Evolutionary conservation across 2,329 filamentous ascomycete genomes (phyloP).

Genomic region (Daldinia eschscholtzii): DNA sequence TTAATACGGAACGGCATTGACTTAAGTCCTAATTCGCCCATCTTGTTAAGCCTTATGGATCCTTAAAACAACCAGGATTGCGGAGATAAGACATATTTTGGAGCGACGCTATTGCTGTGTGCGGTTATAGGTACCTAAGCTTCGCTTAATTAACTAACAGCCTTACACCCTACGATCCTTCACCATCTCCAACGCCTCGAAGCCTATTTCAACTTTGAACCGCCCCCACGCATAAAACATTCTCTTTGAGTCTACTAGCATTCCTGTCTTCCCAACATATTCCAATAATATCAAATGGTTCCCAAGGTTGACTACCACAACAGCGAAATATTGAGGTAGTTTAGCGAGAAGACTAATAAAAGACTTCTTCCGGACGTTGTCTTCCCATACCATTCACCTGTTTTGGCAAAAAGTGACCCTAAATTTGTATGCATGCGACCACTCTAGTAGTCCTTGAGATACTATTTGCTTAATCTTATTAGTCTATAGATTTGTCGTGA

Average conservation of each 20-base stretch:
- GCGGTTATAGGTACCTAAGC: not conserved
- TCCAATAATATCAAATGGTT: not conserved
- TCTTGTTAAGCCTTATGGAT: not conserved
- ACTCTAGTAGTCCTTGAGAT: not conserved
- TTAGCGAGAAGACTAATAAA: not conserved
- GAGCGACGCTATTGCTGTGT: not conserved
- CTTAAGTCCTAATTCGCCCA: not conserved
- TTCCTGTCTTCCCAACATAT: not conserved
- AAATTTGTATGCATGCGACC: not conserved
- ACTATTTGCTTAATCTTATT: no score
- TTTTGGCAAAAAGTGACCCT: not conserved
- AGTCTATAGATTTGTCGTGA: not conserved
- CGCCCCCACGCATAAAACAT: not conserved
- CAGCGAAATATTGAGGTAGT: not conserved
- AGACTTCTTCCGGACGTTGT: not conserved
- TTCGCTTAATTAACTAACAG: not conserved
- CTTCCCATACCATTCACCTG: no score
- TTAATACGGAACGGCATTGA: not conserved
- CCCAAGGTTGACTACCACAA: no score
- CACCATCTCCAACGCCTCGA: not conserved
- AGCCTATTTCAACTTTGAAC: slow-evolving; percentile 11
- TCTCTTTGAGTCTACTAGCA: not conserved
- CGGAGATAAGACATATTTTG: slow-evolving; percentile 12
- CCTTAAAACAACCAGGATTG: not conserved
- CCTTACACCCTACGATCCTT: not conserved